phyloP scores from a whole-genome alignment of 2,329 filamentous ascomycete genomes.

The Macrophomina tecta region DNA sequence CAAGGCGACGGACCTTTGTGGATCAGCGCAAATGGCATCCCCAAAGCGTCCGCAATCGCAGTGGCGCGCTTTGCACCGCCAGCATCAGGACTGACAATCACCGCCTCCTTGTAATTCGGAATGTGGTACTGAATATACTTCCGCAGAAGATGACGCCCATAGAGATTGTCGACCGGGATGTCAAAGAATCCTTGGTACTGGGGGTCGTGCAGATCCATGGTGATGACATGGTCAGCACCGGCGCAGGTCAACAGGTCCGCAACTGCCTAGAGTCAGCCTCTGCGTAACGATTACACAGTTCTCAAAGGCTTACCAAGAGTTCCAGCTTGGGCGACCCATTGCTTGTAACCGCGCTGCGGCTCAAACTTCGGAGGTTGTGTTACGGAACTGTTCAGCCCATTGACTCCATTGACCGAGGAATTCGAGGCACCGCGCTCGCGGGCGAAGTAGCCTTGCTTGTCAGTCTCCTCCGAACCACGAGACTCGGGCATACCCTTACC shows the following conservation, averaged over 20 bases:
- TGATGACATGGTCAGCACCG: conserved; percentile 95
- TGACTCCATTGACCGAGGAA: conserved; percentile 59
- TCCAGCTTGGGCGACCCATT: conserved; percentile 97
- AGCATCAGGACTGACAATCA: conserved; percentile 95
- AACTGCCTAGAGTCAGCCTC: conserved; percentile 47
- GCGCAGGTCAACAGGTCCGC: conserved; percentile 94
- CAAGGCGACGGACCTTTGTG: conserved; percentile 71
- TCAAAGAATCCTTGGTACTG: conserved; percentile 99
- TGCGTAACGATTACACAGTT: not conserved
- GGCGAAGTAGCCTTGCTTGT: conserved; percentile 32
- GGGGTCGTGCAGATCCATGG: conserved; percentile 94
- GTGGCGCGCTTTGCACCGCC: conserved; percentile 96
- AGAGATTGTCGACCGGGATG: conserved; percentile 97
- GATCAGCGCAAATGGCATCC: conserved; percentile 95
- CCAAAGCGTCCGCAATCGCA: conserved; percentile 88
- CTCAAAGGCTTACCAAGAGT: conserved; percentile 64
- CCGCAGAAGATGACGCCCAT: conserved; percentile 76
- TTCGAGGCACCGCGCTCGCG: conserved; percentile 34
- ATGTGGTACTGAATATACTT: conserved; percentile 80
- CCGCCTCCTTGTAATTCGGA: conserved; percentile 80
- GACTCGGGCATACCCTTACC: conserved; percentile 13
- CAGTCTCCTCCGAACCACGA: conserved; percentile 40
- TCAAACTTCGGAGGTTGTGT: conserved; percentile 63
- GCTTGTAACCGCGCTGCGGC: conserved; percentile 91
- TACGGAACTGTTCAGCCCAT: conserved; percentile 54